phyloP scores from a whole-genome alignment of 306 rosid species.

The Echinosophora koreensis region DNA sequence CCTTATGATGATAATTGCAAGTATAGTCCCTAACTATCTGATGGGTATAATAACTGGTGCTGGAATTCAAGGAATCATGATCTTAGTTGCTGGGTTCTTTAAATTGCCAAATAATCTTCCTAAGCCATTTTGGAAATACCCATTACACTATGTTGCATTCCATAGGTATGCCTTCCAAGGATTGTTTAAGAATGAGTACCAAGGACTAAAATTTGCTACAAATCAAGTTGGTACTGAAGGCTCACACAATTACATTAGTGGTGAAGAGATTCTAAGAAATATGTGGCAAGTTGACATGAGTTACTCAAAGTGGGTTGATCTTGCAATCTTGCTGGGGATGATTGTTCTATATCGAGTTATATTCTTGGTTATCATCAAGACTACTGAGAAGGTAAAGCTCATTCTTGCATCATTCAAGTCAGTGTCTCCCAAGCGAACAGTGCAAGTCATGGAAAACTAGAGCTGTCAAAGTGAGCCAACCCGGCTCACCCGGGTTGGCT shows the following conservation, averaged over 20 bases:
- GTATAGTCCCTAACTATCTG: conserved; percentile 60
- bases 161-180: conserved; percentile 61
- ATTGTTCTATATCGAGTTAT: conserved; percentile 49
- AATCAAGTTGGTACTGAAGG: conserved; percentile 13
- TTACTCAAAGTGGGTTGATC: conserved; percentile 63
- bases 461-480: too few species aligned
- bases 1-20: conserved; percentile 66
- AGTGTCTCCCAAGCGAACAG: not conserved
- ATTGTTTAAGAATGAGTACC: conserved; percentile 61
- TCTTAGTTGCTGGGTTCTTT: conserved; percentile 54
- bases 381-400: conserved; percentile 44
- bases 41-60: conserved; percentile 68
- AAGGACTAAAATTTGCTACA: conserved; percentile 37
- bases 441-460: not conserved
- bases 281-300: conserved; percentile 44
- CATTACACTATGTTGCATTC: conserved; percentile 54
- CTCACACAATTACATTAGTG: not conserved
- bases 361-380: conserved; percentile 55
- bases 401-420: not conserved
- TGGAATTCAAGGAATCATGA: conserved; percentile 64
- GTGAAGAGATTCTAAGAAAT: conserved; percentile 50
- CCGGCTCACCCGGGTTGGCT: too few species aligned
- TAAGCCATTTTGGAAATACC: conserved; percentile 52
- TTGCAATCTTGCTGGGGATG: conserved; percentile 55
- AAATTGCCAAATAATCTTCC: conserved; percentile 59